A percentile compares a stretch with the other conserved stretches of the same genome.
These are phyloP conservation scores for Helenozyma baotianmanensis DNA, from an alignment of 805 yeast species.

Conservation along the genomic window DNA sequence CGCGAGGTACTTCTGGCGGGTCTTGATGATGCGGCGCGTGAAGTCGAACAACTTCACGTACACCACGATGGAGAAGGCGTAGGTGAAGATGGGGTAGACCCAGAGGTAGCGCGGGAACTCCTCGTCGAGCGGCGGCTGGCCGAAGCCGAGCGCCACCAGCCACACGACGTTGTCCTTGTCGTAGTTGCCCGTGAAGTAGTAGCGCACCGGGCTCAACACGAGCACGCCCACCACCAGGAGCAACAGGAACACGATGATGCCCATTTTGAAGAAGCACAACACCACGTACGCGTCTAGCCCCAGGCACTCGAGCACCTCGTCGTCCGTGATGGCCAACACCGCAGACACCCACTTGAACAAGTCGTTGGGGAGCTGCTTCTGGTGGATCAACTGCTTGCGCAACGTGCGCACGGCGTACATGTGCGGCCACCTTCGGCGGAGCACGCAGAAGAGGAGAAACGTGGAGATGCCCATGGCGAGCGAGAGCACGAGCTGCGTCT, in stretches of 20 bases:
- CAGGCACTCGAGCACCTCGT: conserved; percentile 19
- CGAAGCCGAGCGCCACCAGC: conserved; percentile 7
- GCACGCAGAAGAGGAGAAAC: conserved; percentile 46
- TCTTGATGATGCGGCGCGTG: conserved; percentile 46
- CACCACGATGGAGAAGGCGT: conserved; percentile 46
- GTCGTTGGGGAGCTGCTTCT: conserved; percentile 37
- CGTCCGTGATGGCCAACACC: conserved; percentile 22
- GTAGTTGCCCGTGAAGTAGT: conserved; percentile 39
- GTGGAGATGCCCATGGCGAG: conserved; percentile 42
- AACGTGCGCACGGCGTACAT: conserved; percentile 53
- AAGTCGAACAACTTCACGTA: conserved; percentile 41
- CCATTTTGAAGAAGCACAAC: conserved; percentile 35
- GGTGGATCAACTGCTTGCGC: conserved; percentile 32
- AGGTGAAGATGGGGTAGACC: conserved; percentile 54
- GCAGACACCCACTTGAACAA: conserved; percentile 24
- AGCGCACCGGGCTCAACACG: conserved; percentile 34
- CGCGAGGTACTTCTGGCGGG: conserved; percentile 55
- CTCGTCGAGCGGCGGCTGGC: conserved; percentile 25
- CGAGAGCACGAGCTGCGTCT: conserved; percentile 50
- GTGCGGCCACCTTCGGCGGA: conserved; percentile 52
- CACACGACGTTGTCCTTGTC: conserved; percentile 33
- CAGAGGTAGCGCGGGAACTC: conserved; percentile 44
- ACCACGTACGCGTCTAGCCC: conserved; percentile 33
- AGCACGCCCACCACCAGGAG: conserved; percentile 22
- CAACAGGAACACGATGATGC: conserved; percentile 18